A percentile compares a stretch with the other conserved stretches of the same genome.
These are phyloP conservation scores for Microbotryum lychnidis-dioicae DNA, from an alignment of 1,284 basidiomycete species.

Conservation along the genomic window DNA sequence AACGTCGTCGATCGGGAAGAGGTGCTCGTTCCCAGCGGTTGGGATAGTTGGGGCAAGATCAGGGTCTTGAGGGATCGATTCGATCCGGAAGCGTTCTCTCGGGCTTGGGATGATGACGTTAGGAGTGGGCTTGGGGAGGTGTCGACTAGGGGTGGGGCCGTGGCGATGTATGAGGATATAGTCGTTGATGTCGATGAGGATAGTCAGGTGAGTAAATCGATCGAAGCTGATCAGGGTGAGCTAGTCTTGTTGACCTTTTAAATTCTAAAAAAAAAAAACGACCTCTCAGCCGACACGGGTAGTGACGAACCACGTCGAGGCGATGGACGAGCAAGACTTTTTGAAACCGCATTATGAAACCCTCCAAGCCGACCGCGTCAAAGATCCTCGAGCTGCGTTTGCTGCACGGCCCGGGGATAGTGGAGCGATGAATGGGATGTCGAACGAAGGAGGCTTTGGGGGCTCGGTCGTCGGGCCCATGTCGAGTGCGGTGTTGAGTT, in stretches of 20 bases:
- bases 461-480: slow-evolving; percentile 72
- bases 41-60: slow-evolving; percentile 98
- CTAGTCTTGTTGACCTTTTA: neutral
- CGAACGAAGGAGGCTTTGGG: slow-evolving; percentile 39
- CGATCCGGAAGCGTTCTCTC: slow-evolving; percentile 68
- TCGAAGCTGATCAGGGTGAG: neutral
- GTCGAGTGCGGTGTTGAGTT: slow-evolving; percentile 66
- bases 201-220: slow-evolving; percentile 32
- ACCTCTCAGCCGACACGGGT: neutral
- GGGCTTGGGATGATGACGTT: slow-evolving; percentile 62
- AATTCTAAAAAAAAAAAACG: neutral
- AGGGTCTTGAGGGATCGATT: slow-evolving; percentile 82
- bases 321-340: slow-evolving; percentile 67
- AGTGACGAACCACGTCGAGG: slow-evolving; percentile 38
- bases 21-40: slow-evolving; percentile 85
- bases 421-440: slow-evolving; percentile 5
- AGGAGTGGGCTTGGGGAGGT: slow-evolving; percentile 51
- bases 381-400: slow-evolving; percentile 80
- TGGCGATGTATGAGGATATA: slow-evolving; percentile 39
- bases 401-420: slow-evolving; percentile 28
- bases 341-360: slow-evolving; percentile 79
- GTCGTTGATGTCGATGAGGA: slow-evolving; percentile 40
- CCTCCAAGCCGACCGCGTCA: slow-evolving; percentile 74
- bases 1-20: slow-evolving; percentile 88
- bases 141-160: slow-evolving; percentile 38